Conservation (phyloP, 2,329 filamentous ascomycete genomes). For the Cladosporium sp. region DNA sequence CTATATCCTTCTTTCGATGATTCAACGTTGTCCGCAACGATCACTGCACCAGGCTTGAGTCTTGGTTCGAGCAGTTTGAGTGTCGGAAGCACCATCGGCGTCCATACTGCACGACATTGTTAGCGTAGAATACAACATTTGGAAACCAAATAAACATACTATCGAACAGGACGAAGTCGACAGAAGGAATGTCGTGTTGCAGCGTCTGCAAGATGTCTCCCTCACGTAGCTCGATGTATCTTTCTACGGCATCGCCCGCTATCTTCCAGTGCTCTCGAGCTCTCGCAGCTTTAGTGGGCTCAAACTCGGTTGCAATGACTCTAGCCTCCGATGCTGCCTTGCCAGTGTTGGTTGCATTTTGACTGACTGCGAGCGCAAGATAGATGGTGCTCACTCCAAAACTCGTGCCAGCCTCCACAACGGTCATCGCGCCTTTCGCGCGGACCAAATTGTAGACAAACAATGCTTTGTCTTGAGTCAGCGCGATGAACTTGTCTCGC, state of each 20-base stretch:
- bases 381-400: conserved; percentile 63
- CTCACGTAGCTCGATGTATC: conserved; percentile 53
- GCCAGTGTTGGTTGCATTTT: conserved; percentile 30
- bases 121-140: neutral
- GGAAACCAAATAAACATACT: conserved; percentile 44
- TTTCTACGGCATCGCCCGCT: conserved; percentile 47
- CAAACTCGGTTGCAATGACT: conserved; percentile 60
- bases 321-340: conserved; percentile 27
- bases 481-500: conserved; percentile 54
- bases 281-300: conserved; percentile 48
- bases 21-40: conserved; percentile 50
- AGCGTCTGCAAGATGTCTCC: conserved; percentile 57
- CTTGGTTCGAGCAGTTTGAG: conserved; percentile 45
- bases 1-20: conserved; percentile 39
- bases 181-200: conserved; percentile 43
- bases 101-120: conserved; percentile 47
- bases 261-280: conserved; percentile 51
- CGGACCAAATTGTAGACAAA: conserved; percentile 53
- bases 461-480: conserved; percentile 56
- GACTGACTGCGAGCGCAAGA: conserved; percentile 52
- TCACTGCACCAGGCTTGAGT: conserved; percentile 44
- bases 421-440: conserved; percentile 45
- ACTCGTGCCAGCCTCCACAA: conserved; percentile 59
- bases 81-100: conserved; percentile 50
- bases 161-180: conserved; percentile 59